Evolutionary conservation across 2,329 filamentous ascomycete genomes (phyloP), one percentile per base, ranked within the genome.

Genomic region (Exophiala sp.): DNA sequence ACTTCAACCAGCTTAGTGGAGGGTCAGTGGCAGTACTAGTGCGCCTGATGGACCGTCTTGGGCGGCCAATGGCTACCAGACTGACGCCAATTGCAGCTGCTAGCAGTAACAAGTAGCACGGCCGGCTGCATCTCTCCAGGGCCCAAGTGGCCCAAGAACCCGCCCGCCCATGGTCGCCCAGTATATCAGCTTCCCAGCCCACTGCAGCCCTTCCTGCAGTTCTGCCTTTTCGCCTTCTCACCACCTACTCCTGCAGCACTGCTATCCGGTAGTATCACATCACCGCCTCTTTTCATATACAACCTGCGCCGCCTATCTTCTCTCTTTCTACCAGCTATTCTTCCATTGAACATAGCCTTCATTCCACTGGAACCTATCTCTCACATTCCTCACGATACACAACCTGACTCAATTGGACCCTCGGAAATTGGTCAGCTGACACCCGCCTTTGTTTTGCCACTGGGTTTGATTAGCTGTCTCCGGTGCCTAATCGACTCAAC

Each of bases 381-480:
- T 10, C 14, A 40, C 35, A 39, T 39, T 39, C 22, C 34, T 32
- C 10, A 21, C 34, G 19, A 40, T 10, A 40, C 27, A 22, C n/a
- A 14, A 32, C 9, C 22, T 37, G 21, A 51, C 21, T 19, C 27
- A 18, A 9, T 37, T 11, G 34, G 19, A n/a, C 34, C 14, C 14
- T 37, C 34, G 34, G 34, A 37, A 19, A 37, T 18, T 48, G 40
- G 50, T 51, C 47, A 51, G 54, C 50, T 53, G 45, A 49, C 48
- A 23, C 21, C 44, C 37, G 39, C 48, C 45, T 40, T 54, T 57
- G 45, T 56, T 57, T 57, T 53, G 54, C 54, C 54, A 57, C 54
- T 37, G 13, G 9, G 37, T 56, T 52, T 54, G 51, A 53, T 53
- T 52, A 52, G 54, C 51, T 54, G 48, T 43, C 35, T 29, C 43